Conservation (phyloP, 805 yeast genomes). For the Suhomyces kilbournensis region DNA sequence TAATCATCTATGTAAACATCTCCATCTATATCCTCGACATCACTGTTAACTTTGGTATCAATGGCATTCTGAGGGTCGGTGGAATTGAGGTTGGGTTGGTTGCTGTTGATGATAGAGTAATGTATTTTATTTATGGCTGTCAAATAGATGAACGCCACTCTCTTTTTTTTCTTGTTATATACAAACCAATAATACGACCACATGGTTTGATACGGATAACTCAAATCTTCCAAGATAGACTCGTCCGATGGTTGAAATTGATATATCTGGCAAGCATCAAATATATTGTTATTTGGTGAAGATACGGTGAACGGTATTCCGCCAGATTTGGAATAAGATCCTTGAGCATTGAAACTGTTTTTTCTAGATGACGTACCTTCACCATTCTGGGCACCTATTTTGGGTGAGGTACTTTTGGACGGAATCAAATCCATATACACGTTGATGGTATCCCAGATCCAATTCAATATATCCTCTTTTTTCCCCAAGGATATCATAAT, state of each 20-base stretch:
- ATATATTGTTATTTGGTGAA: slow-evolving; percentile 10
- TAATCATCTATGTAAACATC: slow-evolving; percentile 21
- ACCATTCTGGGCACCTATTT: slow-evolving; percentile 15
- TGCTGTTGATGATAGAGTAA: slow-evolving; percentile 29
- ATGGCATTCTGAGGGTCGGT: slow-evolving; percentile 15
- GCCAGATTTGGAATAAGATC: slow-evolving; percentile 6
- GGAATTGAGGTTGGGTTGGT: slow-evolving; percentile 13
- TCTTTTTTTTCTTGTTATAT: slow-evolving; percentile 83
- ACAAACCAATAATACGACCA: slow-evolving; percentile 91
- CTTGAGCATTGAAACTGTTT: slow-evolving; percentile 18
- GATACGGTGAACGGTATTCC: slow-evolving; percentile 11
- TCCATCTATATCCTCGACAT: slow-evolving; percentile 24
- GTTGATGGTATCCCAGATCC: slow-evolving; percentile 88
- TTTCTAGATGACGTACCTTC: slow-evolving; percentile 22
- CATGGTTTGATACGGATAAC: slow-evolving; percentile 45
- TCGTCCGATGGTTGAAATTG: slow-evolving; percentile 61
- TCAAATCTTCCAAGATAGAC: slow-evolving; percentile 59
- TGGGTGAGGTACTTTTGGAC: slow-evolving; percentile 24
- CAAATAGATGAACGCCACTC: slow-evolving; percentile 83
- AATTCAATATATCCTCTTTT: slow-evolving; percentile 43
- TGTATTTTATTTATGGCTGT: slow-evolving; percentile 46
- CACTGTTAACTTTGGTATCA: slow-evolving; percentile 20
- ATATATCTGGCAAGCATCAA: slow-evolving; percentile 56
- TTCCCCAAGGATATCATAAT: slow-evolving; percentile 55
- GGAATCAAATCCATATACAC: slow-evolving; percentile 69